A percentile compares a stretch with the other conserved stretches of the same genome.
Conservation (phyloP, 129 eudicot species). For the Solidago caesia region DNA sequence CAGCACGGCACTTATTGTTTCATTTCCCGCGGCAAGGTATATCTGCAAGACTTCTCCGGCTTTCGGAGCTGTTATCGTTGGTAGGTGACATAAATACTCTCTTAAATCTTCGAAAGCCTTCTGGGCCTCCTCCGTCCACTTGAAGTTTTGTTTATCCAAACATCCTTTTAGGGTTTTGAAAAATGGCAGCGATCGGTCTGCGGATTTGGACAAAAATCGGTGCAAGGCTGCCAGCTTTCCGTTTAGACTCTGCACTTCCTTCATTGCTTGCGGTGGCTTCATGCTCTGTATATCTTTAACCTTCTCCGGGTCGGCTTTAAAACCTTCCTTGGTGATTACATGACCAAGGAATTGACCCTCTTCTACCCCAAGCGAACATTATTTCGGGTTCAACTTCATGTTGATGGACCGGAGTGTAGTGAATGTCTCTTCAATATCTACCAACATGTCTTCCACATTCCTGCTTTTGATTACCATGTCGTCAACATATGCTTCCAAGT, state of each 20-base stretch:
- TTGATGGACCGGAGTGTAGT: background rate
- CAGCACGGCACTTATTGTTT: too few relatives aligned
- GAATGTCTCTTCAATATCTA: background rate
- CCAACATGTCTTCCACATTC: background rate
- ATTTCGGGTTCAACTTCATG: background rate
- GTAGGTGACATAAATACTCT: background rate
- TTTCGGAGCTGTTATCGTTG: background rate
- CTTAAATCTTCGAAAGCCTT: background rate
- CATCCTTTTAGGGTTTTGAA: background rate
- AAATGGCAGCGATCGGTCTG: background rate
- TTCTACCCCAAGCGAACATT: background rate
- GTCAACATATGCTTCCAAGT: background rate
- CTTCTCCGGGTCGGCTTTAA: background rate
- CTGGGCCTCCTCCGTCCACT: background rate
- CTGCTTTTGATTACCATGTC: background rate
- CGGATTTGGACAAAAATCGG: background rate
- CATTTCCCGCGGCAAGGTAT: rapidly evolving
- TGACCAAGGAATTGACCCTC: background rate
- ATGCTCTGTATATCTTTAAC: background rate
- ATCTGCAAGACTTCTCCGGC: background rate
- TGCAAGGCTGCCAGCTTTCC: background rate
- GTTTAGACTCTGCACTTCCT: too few relatives aligned
- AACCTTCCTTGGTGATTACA: background rate
- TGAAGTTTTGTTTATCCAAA: background rate
- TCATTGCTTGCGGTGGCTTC: too few relatives aligned